Evolutionary conservation across 805 yeast species (phyloP), one percentile per base, ranked within the genome.

Genomic region (Cyberlindnera americana): DNA sequence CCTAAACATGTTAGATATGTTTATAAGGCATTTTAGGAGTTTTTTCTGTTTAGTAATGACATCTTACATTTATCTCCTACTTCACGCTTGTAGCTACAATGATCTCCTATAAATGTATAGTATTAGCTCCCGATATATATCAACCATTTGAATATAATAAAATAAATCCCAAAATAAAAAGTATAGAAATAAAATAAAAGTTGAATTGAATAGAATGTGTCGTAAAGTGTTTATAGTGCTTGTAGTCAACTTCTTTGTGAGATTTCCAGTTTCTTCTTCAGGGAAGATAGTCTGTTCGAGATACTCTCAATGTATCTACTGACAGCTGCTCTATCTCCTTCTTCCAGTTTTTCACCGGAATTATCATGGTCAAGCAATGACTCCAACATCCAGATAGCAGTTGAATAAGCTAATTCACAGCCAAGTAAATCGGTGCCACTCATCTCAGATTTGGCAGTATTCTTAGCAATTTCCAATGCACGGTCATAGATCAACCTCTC

Each of bases 321-420:
- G 36, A 91, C 87, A 61, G 85, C 82, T 31, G 70, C 75, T 37
- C 67, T 67, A 60, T 91, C 98, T 35, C 81, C 87, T 5, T 68
- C 73, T 54, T 86, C 95, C 43, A 90, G 66, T 44, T 60, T 72
- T 26, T 55, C 60, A 18, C 38, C 33, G 5, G 37, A 26, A 10
- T 28, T 29, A 22, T 62, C 67, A 25, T 64, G 61, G 43, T 83
- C 91, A 38, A 89, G 62, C 19, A 91, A 66, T 1, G 96, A 88
- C 57, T 88, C 95, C 54, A 91, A 67, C 96, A 91, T 88, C 97
- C 97, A 91, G 37, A 91, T 77, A 0, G 96, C 81, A 0, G 96
- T 87, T 4, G 95, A 86, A 59, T 91, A 91, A 8, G 91, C 84
- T 43, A 85, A 64, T 61, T 90, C 96, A 62, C 97, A 90, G 6